Base-by-base conservation (phyloP, 352 stramenopile genomes). In the Pythium phragmiticola region DNA sequence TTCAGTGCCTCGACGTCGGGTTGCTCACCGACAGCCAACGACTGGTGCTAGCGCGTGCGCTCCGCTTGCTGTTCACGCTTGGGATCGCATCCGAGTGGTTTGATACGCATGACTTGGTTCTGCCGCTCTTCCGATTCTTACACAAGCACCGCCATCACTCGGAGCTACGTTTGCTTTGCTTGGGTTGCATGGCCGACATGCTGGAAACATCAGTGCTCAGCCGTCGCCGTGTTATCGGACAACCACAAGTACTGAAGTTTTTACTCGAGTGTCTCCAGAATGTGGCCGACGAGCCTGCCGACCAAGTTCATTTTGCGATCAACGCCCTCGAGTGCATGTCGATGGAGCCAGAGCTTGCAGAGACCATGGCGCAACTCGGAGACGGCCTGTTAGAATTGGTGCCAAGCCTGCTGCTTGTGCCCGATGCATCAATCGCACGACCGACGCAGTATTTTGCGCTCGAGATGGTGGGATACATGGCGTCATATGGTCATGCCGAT, bases 401-500 rank as follows among this genome's bases (percentile, higher is more conserved):
- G 0, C 57, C 69, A 1, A 69, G 70, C 26, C 55, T 90, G 0
- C 53, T 90, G 16, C 62, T 71, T 30, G 54, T 70, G 8, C 67
- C 59, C 7, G 57, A 49, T 36, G 72, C 68, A 36, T 66, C 16
- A 2, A 61, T 72, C 11, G 60, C 58, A 1, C 64, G 64, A 3
- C 54, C 79, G 3, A 80, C 77, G n/a, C 81, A 90, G 41, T 76
- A 84, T 54, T 84, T 88, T 67, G 81, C 68, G 0, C 77, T 80
- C 0, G 72, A 90, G 48, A 82, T 85, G 63, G 73, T 89, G 36
- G 81, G 81, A 0, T 86, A 88, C 37, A 74, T 89, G 81, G 66
- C 79, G 9, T 82, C 74, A 33, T 88, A 85, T 42, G 77, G 74
- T 2, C 67, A 85, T 41, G 72, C 68, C 0, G 55, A 80, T 7